phyloP scores from a whole-genome alignment of 2,329 filamentous ascomycete genomes.

The Colletotrichum sp. region DNA sequence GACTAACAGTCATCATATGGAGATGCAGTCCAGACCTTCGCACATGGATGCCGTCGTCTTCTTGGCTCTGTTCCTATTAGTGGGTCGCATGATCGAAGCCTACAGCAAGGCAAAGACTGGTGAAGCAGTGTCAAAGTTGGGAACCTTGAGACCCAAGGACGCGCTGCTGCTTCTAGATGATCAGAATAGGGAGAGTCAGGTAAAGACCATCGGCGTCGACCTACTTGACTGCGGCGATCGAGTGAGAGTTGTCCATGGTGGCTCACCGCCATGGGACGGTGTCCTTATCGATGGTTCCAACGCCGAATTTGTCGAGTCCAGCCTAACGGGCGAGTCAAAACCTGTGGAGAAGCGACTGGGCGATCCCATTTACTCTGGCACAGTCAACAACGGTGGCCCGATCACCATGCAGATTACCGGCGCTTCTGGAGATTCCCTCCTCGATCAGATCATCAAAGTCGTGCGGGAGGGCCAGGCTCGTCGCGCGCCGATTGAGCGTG shows the following conservation, averaged over 20 bases:
- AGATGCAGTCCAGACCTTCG: slow-evolving; percentile 56
- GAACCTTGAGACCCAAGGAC: slow-evolving; percentile 77
- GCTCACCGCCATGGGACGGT: slow-evolving; percentile 86
- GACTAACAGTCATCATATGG: slow-evolving; percentile 36
- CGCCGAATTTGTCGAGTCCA: slow-evolving; percentile 85
- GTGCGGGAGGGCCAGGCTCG: slow-evolving; percentile 80
- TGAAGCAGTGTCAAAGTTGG: slow-evolving; percentile 81
- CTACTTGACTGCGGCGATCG: slow-evolving; percentile 76
- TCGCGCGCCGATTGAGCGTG: slow-evolving; percentile 75
- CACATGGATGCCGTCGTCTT: slow-evolving; percentile 97
- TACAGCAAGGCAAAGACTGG: slow-evolving; percentile 93
- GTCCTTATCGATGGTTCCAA: slow-evolving; percentile 61
- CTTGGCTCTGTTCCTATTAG: slow-evolving; percentile 83
- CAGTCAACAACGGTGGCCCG: slow-evolving; percentile 72
- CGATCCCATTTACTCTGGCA: slow-evolving; percentile 74
- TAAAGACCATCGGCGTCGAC: slow-evolving; percentile 60
- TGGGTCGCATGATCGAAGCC: slow-evolving; percentile 76
- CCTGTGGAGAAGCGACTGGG: slow-evolving; percentile 67
- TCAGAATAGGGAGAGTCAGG: slow-evolving; percentile 37
- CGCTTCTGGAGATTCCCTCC: slow-evolving; percentile 73
- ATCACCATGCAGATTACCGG: slow-evolving; percentile 70
- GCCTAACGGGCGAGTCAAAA: slow-evolving; percentile 80
- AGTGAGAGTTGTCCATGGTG: slow-evolving; percentile 78
- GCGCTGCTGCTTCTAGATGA: slow-evolving; percentile 69
- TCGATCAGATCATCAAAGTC: slow-evolving; percentile 79